Evolutionary conservation across 176 grass and related monocot species (phyloP).

Genomic region (Melocanna baccifera): DNA sequence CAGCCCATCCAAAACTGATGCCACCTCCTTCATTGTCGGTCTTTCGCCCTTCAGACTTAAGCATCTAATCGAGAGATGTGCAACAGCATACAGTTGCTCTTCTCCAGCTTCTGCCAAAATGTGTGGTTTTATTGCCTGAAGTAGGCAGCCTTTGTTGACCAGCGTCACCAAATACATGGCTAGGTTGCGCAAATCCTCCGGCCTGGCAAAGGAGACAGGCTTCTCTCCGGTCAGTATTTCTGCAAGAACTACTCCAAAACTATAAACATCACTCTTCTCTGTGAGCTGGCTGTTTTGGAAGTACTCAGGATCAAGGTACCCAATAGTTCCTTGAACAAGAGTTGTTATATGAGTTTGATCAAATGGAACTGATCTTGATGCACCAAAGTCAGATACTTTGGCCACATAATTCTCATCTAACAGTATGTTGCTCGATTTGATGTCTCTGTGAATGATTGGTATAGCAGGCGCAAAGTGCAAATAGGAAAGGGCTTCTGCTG

Average conservation of each 20-base stretch:
- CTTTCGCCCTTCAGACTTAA: no score
- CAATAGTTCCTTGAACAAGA: slow-evolving; percentile 57
- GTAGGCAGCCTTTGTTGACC: slow-evolving; percentile 26
- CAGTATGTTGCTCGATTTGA: slow-evolving; percentile 60
- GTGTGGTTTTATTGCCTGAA: neutral
- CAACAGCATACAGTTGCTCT: no score
- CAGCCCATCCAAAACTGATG: no score
- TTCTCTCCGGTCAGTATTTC: slow-evolving; percentile 46
- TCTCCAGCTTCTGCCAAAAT: no score
- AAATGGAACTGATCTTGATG: slow-evolving; percentile 51
- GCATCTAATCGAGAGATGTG: no score
- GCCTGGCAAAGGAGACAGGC: slow-evolving; percentile 35
- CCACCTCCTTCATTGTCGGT: no score
- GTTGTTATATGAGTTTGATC: slow-evolving; percentile 64
- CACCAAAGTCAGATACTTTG: slow-evolving; percentile 59
- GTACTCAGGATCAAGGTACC: slow-evolving; percentile 61
- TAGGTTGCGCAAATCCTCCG: slow-evolving; percentile 44
- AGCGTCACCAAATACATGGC: slow-evolving; percentile 35
- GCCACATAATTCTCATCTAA: slow-evolving; percentile 49
- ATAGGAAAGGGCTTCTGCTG: slow-evolving; percentile 40
- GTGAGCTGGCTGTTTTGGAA: slow-evolving; percentile 50
- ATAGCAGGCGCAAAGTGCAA: slow-evolving; percentile 20
- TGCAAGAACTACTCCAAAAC: slow-evolving; percentile 59
- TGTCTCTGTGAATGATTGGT: slow-evolving; percentile 60
- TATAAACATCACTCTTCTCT: slow-evolving; percentile 56